Evolutionary conservation across 2,329 filamentous ascomycete genomes (phyloP).

Genomic region (Rasamsonia emersonii): DNA sequence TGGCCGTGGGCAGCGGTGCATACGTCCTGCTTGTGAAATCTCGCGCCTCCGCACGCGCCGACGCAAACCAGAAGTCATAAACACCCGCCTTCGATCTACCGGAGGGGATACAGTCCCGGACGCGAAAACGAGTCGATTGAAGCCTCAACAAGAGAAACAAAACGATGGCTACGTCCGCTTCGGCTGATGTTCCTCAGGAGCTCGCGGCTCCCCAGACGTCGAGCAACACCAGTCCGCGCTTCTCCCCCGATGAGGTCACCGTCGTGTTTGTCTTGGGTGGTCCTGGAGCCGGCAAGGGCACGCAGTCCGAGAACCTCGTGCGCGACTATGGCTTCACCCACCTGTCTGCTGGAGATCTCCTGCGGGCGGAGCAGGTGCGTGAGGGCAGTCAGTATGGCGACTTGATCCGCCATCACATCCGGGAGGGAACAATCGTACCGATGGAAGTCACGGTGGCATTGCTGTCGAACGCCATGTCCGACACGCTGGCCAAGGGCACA

Average conservation of each 20-base stretch:
- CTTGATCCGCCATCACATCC: conserved; percentile 88
- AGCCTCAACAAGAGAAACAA: conserved; percentile 7
- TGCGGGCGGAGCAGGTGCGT: conserved; percentile 87
- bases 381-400: conserved; percentile 80
- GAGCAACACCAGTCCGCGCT: conserved; percentile 57
- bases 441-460: conserved; percentile 96
- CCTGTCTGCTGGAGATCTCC: conserved; percentile 83
- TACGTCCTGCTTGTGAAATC: conserved; percentile 45
- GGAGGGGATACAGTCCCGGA: conserved; percentile 13
- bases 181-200: conserved; percentile 15
- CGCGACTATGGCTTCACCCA: conserved; percentile 84
- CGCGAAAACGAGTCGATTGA: conserved; percentile 6
- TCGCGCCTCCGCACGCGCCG: conserved; percentile 25
- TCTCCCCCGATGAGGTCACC: conserved; percentile 71
- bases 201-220: conserved; percentile 40
- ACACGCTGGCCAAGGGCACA: conserved; percentile 49
- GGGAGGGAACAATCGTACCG: conserved; percentile 91
- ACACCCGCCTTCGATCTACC: conserved; percentile 24
- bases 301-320: conserved; percentile 85
- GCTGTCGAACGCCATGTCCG: conserved; percentile 86
- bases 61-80: not conserved
- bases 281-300: conserved; percentile 92
- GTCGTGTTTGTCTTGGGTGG: conserved; percentile 95
- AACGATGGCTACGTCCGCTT: conserved; percentile 12
- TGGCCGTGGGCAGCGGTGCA: conserved; percentile 39